A percentile compares a stretch with the other conserved stretches of the same genome.
These are phyloP conservation scores for Chytridium lagenaria DNA, from an alignment of 371 early-diverging fungal genomes.

Conservation along the genomic window DNA sequence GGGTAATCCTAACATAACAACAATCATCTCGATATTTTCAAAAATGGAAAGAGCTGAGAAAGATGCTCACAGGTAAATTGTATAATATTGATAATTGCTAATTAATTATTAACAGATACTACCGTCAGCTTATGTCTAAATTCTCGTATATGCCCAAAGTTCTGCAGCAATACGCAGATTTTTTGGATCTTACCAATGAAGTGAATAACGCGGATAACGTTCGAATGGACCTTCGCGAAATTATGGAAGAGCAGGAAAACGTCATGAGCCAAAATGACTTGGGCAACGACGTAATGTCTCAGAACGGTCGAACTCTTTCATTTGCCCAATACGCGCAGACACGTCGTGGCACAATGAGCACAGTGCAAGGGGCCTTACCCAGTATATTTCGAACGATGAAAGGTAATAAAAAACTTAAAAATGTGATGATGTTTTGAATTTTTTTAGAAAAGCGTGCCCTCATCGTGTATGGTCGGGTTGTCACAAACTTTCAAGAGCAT, in stretches of 20 bases:
- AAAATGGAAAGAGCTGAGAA: conserved; percentile 11
- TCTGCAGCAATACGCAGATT: neutral
- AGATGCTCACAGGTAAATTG: neutral
- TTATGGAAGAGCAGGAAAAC: conserved; percentile 1
- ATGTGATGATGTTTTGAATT: neutral
- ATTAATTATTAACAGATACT: conserved; percentile 2
- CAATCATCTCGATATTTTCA: neutral
- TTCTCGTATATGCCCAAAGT: neutral
- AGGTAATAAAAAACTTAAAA: neutral
- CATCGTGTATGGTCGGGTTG: neutral
- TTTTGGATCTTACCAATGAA: neutral
- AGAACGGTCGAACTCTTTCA: neutral
- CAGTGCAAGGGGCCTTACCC: neutral
- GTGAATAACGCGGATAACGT: neutral
- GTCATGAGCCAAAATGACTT: neutral
- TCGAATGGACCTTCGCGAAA: neutral
- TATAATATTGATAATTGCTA: neutral
- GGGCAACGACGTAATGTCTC: neutral
- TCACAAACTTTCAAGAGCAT: neutral
- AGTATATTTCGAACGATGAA: neutral
- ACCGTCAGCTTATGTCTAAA: neutral
- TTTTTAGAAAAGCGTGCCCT: neutral
- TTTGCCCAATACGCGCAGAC: conserved; percentile 4
- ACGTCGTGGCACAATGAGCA: neutral
- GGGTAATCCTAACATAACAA: neutral